phyloP scores from a whole-genome alignment of 805 yeast species.

The Myxozyma udenii region DNA sequence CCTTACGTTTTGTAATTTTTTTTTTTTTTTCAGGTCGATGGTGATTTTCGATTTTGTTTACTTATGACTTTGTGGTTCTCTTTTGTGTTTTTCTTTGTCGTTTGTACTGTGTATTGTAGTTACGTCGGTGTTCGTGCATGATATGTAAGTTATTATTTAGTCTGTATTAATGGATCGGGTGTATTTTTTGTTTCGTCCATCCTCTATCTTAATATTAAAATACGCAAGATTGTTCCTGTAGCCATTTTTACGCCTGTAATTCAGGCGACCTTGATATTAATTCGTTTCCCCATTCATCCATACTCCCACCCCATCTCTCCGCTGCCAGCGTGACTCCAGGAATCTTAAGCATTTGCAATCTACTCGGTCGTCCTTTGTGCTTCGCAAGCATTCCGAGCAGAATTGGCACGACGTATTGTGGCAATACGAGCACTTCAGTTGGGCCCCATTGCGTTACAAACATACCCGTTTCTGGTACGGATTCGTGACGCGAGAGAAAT shows the following conservation, averaged over 20 bases:
- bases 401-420: conserved; percentile 4
- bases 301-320: conserved; percentile 15
- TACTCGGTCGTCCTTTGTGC: conserved; percentile 3
- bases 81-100: not conserved
- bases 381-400: conserved; percentile 4
- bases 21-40: not conserved
- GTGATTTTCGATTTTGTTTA: not conserved
- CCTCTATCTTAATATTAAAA: no score
- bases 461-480: conserved; percentile 2
- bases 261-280: no score
- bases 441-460: conserved; percentile 21
- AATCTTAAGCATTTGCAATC: conserved; percentile 3
- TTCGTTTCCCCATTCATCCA: no score
- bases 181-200: no score
- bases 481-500: conserved; percentile 10
- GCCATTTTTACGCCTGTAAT: no score
- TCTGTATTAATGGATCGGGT: no score
- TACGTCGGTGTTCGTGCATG: not conserved
- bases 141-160: no score
- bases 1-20: conserved; percentile 1
- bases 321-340: conserved; percentile 5
- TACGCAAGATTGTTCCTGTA: no score
- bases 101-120: not conserved
- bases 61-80: not conserved
- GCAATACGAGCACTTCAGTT: conserved; percentile 5